A percentile compares a stretch with the other conserved stretches of the same genome.
Evolutionary conservation across 2,329 filamentous ascomycete species (phyloP).

Genomic region (Trichoderma asperellum): DNA sequence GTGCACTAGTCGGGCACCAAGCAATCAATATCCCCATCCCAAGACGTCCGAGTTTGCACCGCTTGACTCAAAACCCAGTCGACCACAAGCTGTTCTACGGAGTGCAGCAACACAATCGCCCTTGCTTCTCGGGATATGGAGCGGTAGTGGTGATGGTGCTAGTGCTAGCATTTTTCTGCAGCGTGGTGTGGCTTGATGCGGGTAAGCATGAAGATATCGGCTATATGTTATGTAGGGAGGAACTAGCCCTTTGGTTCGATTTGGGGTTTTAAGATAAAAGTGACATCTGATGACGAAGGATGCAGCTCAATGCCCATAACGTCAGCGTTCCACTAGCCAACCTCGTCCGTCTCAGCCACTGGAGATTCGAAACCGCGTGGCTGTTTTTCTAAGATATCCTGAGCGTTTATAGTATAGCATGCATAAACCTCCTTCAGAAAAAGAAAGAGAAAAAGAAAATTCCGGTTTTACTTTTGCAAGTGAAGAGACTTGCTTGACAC

Average conservation of each 20-base stretch:
- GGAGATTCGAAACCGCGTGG: slow-evolving; percentile 7
- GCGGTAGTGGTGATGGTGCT: background rate
- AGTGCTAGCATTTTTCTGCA: background rate
- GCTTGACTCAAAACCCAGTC: slow-evolving; percentile 2
- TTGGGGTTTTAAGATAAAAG: background rate
- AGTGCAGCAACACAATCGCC: background rate
- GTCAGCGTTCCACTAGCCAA: background rate
- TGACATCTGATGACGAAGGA: slow-evolving; percentile 9
- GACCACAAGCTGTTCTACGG: background rate
- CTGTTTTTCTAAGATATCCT: background rate
- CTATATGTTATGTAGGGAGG: background rate
- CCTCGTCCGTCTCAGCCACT: slow-evolving; percentile 7
- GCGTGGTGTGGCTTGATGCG: background rate
- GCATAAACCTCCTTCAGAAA: background rate
- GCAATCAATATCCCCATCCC: background rate
- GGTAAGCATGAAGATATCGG: slow-evolving; percentile 1
- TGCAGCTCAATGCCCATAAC: slow-evolving; percentile 4
- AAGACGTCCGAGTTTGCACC: slow-evolving; percentile 1
- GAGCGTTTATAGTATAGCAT: background rate
- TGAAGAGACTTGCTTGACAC: background rate
- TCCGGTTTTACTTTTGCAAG: background rate
- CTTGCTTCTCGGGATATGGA: slow-evolving; percentile 3
- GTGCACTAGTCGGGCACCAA: background rate
- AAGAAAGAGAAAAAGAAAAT: background rate
- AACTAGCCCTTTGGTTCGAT: background rate